Conservation (phyloP, 2,329 filamentous ascomycete species). For the Pyrenochaeta sp. region DNA sequence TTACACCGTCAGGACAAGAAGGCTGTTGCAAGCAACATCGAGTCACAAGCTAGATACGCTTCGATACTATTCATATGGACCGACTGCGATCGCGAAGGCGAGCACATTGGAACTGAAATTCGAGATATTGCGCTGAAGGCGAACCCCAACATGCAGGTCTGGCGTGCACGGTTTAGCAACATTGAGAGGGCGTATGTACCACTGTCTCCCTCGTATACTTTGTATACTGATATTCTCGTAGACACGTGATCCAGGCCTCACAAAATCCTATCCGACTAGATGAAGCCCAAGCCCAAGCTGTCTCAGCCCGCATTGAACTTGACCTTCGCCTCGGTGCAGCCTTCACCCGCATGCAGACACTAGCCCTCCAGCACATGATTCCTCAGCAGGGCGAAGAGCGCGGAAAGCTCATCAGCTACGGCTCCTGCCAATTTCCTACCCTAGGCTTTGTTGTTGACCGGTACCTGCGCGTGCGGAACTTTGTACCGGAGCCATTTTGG, state of each 20-base stretch:
- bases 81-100: conserved; percentile 96
- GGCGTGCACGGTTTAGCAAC: conserved; percentile 92
- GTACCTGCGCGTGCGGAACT: conserved; percentile 93
- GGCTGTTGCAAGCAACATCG: conserved; percentile 84
- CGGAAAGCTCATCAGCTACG: conserved; percentile 77
- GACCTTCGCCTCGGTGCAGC: conserved; percentile 90
- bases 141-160: conserved; percentile 79
- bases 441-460: conserved; percentile 96
- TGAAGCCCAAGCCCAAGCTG: conserved; percentile 85
- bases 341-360: conserved; percentile 88
- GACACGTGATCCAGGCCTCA: conserved; percentile 87
- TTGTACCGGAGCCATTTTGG: conserved; percentile 93
- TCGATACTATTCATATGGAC: conserved; percentile 94
- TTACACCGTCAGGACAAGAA: conserved; percentile 71
- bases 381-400: conserved; percentile 68
- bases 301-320: conserved; percentile 87
- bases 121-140: conserved; percentile 78
- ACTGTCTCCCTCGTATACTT: not conserved
- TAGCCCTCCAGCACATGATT: conserved; percentile 76
- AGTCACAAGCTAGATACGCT: conserved; percentile 75
- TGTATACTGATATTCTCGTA: conserved; percentile 47
- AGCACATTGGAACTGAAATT: conserved; percentile 94
- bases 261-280: conserved; percentile 80
- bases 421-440: conserved; percentile 97
- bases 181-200: conserved; percentile 83